These are phyloP conservation scores for Baudoinia panamericana DNA, from an alignment of 495 filamentous ascomycete species.

Conservation along the genomic window DNA sequence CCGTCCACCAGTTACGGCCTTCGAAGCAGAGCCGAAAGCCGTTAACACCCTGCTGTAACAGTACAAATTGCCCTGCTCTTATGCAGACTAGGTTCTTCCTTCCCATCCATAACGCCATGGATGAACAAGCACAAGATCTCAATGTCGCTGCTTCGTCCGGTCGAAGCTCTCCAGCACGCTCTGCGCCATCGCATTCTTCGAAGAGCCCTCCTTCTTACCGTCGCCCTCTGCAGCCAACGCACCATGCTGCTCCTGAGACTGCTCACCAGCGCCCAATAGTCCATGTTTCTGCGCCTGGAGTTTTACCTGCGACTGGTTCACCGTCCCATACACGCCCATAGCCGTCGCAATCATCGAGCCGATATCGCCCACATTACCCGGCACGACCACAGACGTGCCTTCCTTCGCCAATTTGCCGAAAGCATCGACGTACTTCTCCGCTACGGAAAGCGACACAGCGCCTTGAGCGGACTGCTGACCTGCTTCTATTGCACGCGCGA, in stretches of 20 bases:
- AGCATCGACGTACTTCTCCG: conserved; percentile 96
- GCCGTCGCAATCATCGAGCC: conserved; percentile 94
- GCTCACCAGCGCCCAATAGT: conserved; percentile 5
- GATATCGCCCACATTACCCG: conserved; percentile 95
- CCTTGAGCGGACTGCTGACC: conserved; percentile 63
- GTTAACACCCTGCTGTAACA: too few relatives aligned
- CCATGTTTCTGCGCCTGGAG: conserved; percentile 47
- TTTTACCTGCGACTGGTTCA: conserved; percentile 70
- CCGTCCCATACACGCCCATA: conserved; percentile 89
- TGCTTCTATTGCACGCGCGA: conserved; percentile 55
- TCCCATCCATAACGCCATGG: too few relatives aligned
- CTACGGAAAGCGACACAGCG: conserved; percentile 73
- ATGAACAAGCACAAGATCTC: too few relatives aligned
- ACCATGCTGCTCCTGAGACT: conserved; percentile 13
- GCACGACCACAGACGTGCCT: conserved; percentile 86
- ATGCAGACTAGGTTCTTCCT: too few relatives aligned
- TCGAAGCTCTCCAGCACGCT: conserved; percentile 24
- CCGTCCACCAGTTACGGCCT: too few relatives aligned
- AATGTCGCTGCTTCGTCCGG: conserved; percentile 19
- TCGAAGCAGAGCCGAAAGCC: too few relatives aligned
- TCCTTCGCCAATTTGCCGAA: conserved; percentile 85
- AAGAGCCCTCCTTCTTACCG: conserved; percentile 30
- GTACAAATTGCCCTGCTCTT: too few relatives aligned
- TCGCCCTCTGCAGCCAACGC: not conserved
- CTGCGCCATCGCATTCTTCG: conserved; percentile 21